Conservation (phyloP, 192 early-diverging fungal species). For the Coemansia sp. region DNA sequence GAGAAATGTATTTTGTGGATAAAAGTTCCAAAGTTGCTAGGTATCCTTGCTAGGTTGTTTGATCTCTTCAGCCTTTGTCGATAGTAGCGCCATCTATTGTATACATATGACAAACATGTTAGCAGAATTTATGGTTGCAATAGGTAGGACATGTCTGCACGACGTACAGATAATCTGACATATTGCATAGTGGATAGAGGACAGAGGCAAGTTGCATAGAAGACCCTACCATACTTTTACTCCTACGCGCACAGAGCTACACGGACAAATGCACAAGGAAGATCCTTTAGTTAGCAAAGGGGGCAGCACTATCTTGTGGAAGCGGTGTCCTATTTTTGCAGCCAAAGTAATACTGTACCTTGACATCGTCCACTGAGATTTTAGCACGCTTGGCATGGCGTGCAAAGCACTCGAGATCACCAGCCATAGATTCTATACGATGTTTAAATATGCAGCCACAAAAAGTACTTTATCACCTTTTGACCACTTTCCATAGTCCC, state of each 20-base stretch:
- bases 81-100: neutral
- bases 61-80: slow-evolving; percentile 11
- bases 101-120: neutral
- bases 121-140: too few species aligned
- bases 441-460: too few species aligned
- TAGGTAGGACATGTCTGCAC: neutral
- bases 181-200: too few species aligned
- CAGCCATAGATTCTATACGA: slow-evolving; percentile 32
- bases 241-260: slow-evolving; percentile 46
- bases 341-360: too few species aligned
- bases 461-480: neutral
- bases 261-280: neutral
- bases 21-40: neutral
- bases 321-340: neutral
- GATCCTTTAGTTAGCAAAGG: too few species aligned
- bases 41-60: slow-evolving; percentile 6
- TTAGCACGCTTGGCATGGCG: slow-evolving; percentile 49
- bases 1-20: slow-evolving; percentile 1
- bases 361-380: slow-evolving; percentile 48
- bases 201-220: too few species aligned
- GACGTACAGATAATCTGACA: too few species aligned
- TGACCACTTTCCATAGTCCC: too few species aligned
- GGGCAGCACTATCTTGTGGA: neutral
- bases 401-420: slow-evolving; percentile 51
- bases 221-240: slow-evolving; percentile 24